Evolutionary conservation across 192 early-diverging fungal species (phyloP).

Genomic region (Podila minutissima): DNA sequence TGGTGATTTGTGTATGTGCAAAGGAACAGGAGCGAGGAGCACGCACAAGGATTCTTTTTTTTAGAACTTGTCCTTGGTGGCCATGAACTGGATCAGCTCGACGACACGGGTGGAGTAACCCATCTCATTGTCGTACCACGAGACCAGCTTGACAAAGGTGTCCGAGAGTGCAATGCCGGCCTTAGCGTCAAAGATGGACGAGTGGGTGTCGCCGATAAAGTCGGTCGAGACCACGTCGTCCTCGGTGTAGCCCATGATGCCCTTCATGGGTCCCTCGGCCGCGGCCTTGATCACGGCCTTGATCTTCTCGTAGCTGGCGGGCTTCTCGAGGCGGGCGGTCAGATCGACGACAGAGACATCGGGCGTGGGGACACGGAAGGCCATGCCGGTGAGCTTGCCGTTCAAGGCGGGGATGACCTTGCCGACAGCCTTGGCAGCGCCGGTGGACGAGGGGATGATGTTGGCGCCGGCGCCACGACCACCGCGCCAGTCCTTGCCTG

Average conservation of each 20-base stretch:
- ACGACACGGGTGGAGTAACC: constrained; percentile 94
- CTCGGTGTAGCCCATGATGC: constrained; percentile 92
- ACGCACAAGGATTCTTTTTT: background rate
- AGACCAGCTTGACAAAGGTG: constrained; percentile 96
- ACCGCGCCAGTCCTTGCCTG: constrained; percentile 96
- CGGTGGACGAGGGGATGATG: constrained; percentile 98
- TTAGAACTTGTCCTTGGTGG: constrained; percentile 43
- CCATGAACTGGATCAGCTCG: constrained; percentile 86
- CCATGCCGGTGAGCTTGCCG: constrained; percentile 98
- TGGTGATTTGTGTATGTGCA: background rate
- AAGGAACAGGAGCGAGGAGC: background rate
- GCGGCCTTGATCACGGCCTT: constrained; percentile 88
- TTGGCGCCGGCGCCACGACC: constrained; percentile 94
- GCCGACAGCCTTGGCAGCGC: constrained; percentile 99
- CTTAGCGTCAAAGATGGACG: constrained; percentile 95
- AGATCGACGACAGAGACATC: constrained; percentile 98
- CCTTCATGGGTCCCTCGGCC: constrained; percentile 81
- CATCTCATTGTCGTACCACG: constrained; percentile 93
- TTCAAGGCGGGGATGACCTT: constrained; percentile 95
- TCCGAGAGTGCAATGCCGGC: constrained; percentile 95
- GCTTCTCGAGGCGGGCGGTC: constrained; percentile 92
- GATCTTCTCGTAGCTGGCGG: constrained; percentile 91
- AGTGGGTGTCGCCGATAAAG: constrained; percentile 91
- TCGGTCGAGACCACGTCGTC: constrained; percentile 96
- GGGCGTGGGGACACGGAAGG: constrained; percentile 93